Base-by-base conservation (phyloP, 2,329 filamentous ascomycete species). In the Cryphonectria nitschkei region DNA sequence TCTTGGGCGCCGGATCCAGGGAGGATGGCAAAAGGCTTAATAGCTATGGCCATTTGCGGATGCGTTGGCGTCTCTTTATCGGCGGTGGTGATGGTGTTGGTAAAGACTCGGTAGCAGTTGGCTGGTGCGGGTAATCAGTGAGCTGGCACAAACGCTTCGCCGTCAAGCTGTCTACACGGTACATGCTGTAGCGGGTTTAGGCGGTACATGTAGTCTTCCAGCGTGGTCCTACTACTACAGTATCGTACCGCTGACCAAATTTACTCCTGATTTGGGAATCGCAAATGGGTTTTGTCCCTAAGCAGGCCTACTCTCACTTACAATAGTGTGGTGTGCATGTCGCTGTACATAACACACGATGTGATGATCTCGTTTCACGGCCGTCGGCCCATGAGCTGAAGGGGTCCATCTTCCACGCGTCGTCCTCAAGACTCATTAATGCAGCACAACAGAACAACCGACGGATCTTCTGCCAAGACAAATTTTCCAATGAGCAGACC, bases 61-160 rank as follows among this genome's bases (percentile, higher is more conserved):
- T 43, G 61, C 37, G 61, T 39, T 26, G 22, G n/a, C 22, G n/a
- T n/a, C 41, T 22, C 37, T 16, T 41, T 46, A 39, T 39, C 11
- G 37, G 37, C 11, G 37, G 37, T 39, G 37, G 37, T 39, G 37
- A 9, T 56, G 52, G 43, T 63, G 61, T 2, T 29, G 61, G 37
- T 19, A 26, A n/a, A 26, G n/a, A n/a, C 61, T 64, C 61, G 39
- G 61, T 64, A 32, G 39, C 61, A 43, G n/a, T n/a, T 29, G 39
- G 61, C 61, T 46, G 61, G 61, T 64, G 46, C 37, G 46, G 46
- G 9, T 50, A n/a, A n/a, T 50, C 34, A 58, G 54, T 19, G 54
- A 32, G 54, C 29, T 58, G 14, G 14, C 14, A 58, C 26, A 54
- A 2, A 46, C 9, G 11, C 54, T 16, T 56, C 9, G n/a, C 37